phyloP scores from a whole-genome alignment of 225 moss, liverwort and hornwort species.

The Polytrichum commune region DNA sequence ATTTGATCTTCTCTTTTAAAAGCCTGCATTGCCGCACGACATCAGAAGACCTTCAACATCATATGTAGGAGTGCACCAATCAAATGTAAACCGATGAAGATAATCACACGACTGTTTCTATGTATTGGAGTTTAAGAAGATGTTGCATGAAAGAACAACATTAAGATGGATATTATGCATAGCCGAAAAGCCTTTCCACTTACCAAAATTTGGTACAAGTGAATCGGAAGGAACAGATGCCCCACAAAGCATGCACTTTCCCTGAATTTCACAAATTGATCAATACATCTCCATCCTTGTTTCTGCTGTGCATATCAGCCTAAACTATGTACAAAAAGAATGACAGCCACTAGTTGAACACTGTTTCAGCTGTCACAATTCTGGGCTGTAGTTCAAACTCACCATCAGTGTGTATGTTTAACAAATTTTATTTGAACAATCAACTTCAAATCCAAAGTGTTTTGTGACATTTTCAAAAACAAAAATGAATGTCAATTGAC shows the following conservation, averaged over 20 bases:
- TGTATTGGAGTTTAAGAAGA: too few relatives aligned
- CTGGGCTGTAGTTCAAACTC: background rate
- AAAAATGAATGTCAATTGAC: too few relatives aligned
- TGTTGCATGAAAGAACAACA: background rate
- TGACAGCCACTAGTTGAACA: background rate
- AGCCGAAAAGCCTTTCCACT: slow-evolving; percentile 4
- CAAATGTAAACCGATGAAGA: background rate
- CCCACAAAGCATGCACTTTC: slow-evolving; percentile 41
- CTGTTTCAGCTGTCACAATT: background rate
- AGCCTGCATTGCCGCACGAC: slow-evolving; percentile 42
- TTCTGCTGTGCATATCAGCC: background rate
- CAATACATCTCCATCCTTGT: background rate
- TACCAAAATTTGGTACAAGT: slow-evolving; percentile 53
- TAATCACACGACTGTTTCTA: background rate
- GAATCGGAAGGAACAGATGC: slow-evolving; percentile 30
- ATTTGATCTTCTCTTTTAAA: slow-evolving; percentile 40
- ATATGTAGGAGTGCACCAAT: background rate
- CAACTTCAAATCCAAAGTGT: too few relatives aligned
- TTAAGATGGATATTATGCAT: background rate
- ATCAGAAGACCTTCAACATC: background rate
- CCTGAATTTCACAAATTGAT: slow-evolving; percentile 23
- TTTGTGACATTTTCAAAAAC: too few relatives aligned
- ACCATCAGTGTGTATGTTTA: too few relatives aligned
- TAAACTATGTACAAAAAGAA: too few relatives aligned
- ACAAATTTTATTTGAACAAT: too few relatives aligned